phyloP scores from a whole-genome alignment of 2,329 filamentous ascomycete genomes.

The Uncinocarpus reesii region DNA sequence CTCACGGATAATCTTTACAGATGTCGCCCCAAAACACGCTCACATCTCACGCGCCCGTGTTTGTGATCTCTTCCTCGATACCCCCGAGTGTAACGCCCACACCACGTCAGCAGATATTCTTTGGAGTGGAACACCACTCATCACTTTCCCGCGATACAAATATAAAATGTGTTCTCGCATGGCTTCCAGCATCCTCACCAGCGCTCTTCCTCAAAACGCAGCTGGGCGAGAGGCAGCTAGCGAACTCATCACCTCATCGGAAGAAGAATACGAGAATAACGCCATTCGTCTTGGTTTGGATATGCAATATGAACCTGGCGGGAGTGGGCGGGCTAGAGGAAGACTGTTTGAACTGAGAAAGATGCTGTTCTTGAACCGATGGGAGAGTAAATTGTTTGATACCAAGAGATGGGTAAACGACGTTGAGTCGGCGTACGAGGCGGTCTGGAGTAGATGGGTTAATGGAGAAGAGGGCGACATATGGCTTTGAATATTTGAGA shows the following conservation, averaged over 20 bases:
- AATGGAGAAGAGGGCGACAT: constrained; percentile 83
- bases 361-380: constrained; percentile 72
- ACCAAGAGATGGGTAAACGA: constrained; percentile 84
- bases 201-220: constrained; percentile 64
- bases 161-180: constrained; percentile 99
- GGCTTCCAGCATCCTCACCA: constrained; percentile 86
- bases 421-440: constrained; percentile 76
- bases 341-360: constrained; percentile 68
- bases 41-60: constrained; percentile 88
- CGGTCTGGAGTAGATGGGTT: constrained; percentile 84
- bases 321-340: constrained; percentile 42
- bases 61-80: constrained; percentile 92
- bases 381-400: constrained; percentile 81
- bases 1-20: constrained; percentile 81
- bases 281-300: constrained; percentile 58
- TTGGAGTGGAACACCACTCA: constrained; percentile 87
- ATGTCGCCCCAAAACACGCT: constrained; percentile 87
- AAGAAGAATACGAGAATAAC: constrained; percentile 73
- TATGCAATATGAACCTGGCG: constrained; percentile 47
- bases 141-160: constrained; percentile 80
- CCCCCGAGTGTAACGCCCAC: constrained; percentile 94
- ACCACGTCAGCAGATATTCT: constrained; percentile 93
- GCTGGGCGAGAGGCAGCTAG: constrained; percentile 57
- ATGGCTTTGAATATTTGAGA: constrained; percentile 46
- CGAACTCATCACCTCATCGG: constrained; percentile 67